Conservation (phyloP, 495 filamentous ascomycete genomes). For the Penicillium waksmanii region DNA sequence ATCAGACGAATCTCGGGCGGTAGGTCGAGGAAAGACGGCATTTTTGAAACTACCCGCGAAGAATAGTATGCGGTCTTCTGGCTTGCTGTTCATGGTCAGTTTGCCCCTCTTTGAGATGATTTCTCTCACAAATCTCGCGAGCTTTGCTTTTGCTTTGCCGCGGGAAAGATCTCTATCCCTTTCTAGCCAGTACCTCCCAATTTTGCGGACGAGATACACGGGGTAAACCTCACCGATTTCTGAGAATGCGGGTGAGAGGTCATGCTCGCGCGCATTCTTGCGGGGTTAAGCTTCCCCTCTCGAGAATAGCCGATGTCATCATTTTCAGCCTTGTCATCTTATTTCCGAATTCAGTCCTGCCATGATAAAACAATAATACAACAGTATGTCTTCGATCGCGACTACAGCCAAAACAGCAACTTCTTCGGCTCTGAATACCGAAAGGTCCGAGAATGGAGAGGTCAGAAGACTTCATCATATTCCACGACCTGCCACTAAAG, state of each 20-base stretch:
- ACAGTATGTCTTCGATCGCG: neutral
- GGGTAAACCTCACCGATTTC: neutral
- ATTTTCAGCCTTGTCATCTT: neutral
- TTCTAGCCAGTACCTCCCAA: slow-evolving; percentile 1
- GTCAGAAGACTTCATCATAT: slow-evolving; percentile 17
- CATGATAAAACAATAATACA: neutral
- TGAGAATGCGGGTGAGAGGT: slow-evolving; percentile 2
- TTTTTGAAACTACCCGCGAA: neutral
- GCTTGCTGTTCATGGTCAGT: slow-evolving; percentile 7
- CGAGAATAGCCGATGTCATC: slow-evolving; percentile 5
- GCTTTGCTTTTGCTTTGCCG: neutral
- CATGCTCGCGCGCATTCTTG: neutral
- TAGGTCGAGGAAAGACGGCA: slow-evolving; percentile 19
- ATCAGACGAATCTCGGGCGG: slow-evolving; percentile 21
- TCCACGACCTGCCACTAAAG: slow-evolving; percentile 10
- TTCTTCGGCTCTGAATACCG: slow-evolving; percentile 11
- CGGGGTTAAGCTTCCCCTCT: slow-evolving; percentile 3
- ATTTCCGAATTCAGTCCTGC: neutral
- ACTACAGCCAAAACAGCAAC: neutral
- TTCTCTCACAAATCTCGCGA: neutral
- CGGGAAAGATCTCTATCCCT: slow-evolving; percentile 6
- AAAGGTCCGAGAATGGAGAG: neutral
- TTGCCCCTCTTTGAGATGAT: neutral
- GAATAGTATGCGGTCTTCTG: slow-evolving; percentile 2
- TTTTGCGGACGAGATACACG: neutral